Percentiles rank a stretch among this genome's conserved stretches.
Conservation (phyloP, 768 basidiomycete genomes). For the Paxillus involutus region DNA sequence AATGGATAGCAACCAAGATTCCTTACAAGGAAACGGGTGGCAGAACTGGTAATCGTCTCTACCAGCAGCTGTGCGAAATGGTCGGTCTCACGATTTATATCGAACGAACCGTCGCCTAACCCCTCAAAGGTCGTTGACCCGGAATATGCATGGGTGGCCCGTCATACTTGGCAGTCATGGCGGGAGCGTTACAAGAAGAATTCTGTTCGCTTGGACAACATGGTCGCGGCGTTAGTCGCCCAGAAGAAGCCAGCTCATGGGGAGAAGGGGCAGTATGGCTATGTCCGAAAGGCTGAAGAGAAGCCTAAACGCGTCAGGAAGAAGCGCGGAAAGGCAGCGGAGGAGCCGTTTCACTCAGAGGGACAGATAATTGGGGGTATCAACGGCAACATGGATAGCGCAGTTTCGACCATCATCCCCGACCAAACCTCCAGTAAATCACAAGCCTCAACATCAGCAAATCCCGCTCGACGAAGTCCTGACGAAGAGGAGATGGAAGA, state of each 20-base stretch:
- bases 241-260: constrained; percentile 67
- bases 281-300: constrained; percentile 73
- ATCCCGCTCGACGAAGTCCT: constrained; percentile 40
- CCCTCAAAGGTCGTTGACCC: constrained; percentile 55
- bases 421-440: constrained; percentile 22
- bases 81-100: constrained; percentile 35
- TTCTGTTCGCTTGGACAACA: constrained; percentile 58
- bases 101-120: not conserved
- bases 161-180: constrained; percentile 91
- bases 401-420: constrained; percentile 26
- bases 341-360: constrained; percentile 23
- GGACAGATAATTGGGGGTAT: constrained; percentile 12
- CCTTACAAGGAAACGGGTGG: constrained; percentile 83
- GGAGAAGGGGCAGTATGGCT: constrained; percentile 82
- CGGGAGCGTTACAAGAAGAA: constrained; percentile 89
- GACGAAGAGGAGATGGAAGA: constrained; percentile 72
- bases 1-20: constrained; percentile 82
- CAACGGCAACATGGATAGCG: constrained; percentile 4
- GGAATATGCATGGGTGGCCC: constrained; percentile 75
- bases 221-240: constrained; percentile 66
- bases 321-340: constrained; percentile 39
- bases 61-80: constrained; percentile 78
- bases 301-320: constrained; percentile 59
- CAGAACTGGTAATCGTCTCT: constrained; percentile 78
- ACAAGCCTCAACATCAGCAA: constrained; percentile 25